These are phyloP conservation scores for Hanseniaspora lachancei DNA, from an alignment of 805 yeast species.

Conservation along the genomic window DNA sequence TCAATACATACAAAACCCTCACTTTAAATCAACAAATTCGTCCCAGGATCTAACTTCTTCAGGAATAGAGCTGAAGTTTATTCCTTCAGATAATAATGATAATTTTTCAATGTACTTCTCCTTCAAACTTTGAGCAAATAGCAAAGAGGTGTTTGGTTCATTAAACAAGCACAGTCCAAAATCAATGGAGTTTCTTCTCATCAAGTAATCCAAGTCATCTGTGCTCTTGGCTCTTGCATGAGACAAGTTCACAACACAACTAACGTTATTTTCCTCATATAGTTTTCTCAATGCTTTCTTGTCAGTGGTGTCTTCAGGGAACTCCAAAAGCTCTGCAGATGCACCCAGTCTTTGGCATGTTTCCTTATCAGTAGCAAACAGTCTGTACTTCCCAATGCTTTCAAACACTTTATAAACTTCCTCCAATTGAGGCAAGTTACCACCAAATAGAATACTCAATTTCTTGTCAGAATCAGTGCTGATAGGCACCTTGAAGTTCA, in stretches of 20 bases:
- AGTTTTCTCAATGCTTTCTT: conserved; percentile 88
- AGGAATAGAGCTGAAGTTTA: conserved; percentile 46
- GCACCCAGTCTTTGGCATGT: conserved; percentile 43
- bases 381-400: conserved; percentile 60
- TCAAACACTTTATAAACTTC: conserved; percentile 57
- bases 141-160: conserved; percentile 83
- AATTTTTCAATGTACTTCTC: conserved; percentile 45
- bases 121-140: conserved; percentile 74
- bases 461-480: conserved; percentile 32
- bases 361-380: conserved; percentile 59
- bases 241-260: conserved; percentile 86
- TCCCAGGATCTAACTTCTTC: conserved; percentile 90
- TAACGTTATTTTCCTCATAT: conserved; percentile 73
- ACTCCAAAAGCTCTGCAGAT: conserved; percentile 72
- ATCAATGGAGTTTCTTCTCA: conserved; percentile 99
- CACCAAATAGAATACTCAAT: conserved; percentile 77
- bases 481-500: conserved; percentile 88
- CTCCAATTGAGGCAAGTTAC: conserved; percentile 69
- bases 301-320: conserved; percentile 39
- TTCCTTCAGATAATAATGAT: conserved; percentile 33
- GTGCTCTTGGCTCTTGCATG: conserved; percentile 74
- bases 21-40: conserved; percentile 39
- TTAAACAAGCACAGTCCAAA: conserved; percentile 92
- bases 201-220: conserved; percentile 81
- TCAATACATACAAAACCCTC: neutral